These are phyloP conservation scores for Acanthamoeba rhysodes DNA, from an alignment of 208 protist genomes.

Conservation along the genomic window DNA sequence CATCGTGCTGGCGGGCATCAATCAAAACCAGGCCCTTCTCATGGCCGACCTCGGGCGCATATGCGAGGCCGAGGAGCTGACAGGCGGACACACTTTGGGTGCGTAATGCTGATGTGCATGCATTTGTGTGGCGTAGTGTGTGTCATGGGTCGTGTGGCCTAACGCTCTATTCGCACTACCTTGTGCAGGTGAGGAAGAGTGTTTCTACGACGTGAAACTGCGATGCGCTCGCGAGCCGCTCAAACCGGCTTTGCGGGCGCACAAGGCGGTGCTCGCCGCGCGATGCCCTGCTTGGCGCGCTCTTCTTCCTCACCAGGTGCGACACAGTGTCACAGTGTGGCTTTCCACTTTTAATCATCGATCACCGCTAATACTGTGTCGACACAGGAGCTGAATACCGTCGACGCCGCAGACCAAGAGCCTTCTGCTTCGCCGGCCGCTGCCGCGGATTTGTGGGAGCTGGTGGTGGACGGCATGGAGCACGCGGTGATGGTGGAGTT, in stretches of 20 bases:
- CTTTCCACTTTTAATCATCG: no score
- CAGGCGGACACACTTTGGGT: not conserved
- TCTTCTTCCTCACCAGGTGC: not conserved
- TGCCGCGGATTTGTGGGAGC: not conserved
- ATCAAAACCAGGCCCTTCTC: slow-evolving; percentile 31
- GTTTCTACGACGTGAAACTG: slow-evolving; percentile 22
- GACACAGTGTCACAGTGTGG: no score
- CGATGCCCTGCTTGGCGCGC: slow-evolving; percentile 7
- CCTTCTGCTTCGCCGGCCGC: not conserved
- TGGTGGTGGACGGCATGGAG: slow-evolving; percentile 36
- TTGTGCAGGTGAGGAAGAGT: slow-evolving; percentile 3
- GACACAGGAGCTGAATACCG: not conserved
- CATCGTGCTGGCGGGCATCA: slow-evolving; percentile 43
- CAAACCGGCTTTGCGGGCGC: not conserved
- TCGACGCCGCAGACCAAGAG: not conserved
- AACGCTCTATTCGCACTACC: not conserved
- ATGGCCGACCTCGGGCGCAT: slow-evolving; percentile 44
- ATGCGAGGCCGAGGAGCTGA: not conserved
- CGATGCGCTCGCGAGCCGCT: not conserved
- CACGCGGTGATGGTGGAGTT: slow-evolving; percentile 25
- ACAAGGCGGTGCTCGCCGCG: slow-evolving; percentile 7
- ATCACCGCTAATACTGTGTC: not conserved
- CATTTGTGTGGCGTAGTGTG: no score
- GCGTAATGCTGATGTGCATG: not conserved
- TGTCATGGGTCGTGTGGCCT: not conserved